Evolutionary conservation across 352 stramenopile genomes (phyloP).

Genomic region (Phytophthora cactorum): DNA sequence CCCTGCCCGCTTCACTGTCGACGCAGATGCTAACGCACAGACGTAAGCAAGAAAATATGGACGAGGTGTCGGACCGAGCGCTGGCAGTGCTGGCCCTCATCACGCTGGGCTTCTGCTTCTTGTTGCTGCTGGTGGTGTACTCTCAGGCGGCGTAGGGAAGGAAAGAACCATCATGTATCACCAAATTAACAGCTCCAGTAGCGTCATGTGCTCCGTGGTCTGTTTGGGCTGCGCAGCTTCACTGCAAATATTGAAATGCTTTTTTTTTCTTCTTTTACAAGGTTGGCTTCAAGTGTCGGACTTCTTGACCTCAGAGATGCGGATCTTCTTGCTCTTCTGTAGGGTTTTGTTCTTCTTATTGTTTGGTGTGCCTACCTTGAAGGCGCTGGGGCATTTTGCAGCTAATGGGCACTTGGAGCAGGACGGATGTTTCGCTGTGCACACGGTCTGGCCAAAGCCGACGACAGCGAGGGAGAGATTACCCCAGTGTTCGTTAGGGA

Average conservation of each 20-base stretch:
- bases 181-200: not conserved
- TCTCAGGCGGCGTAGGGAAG: conserved; percentile 24
- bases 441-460: conserved; percentile 78
- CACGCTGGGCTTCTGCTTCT: conserved; percentile 38
- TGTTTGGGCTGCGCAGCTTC: not conserved
- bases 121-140: conserved; percentile 47
- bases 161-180: conserved; percentile 20
- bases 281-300: not conserved
- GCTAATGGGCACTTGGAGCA: conserved; percentile 65
- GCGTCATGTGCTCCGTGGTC: not conserved
- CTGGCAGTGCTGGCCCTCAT: conserved; percentile 40
- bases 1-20: conserved; percentile 25
- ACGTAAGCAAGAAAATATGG: conserved; percentile 31
- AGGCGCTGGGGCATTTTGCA: conserved; percentile 60
- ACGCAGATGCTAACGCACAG: conserved; percentile 25
- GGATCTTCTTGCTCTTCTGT: conserved; percentile 15
- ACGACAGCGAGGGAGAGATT: conserved; percentile 70
- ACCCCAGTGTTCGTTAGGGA: conserved; percentile 63
- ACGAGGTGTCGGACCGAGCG: conserved; percentile 44
- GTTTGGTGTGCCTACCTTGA: conserved; percentile 20
- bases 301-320: not conserved
- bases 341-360: conserved; percentile 1
- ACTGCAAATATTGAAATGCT: conserved; percentile 26
- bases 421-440: conserved; percentile 56
- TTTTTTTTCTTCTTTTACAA: not conserved